Percentiles rank a stretch among this genome's conserved stretches.
Evolutionary conservation across 2,329 filamentous ascomycete genomes (phyloP).

Genomic region (Alternaria sp.): DNA sequence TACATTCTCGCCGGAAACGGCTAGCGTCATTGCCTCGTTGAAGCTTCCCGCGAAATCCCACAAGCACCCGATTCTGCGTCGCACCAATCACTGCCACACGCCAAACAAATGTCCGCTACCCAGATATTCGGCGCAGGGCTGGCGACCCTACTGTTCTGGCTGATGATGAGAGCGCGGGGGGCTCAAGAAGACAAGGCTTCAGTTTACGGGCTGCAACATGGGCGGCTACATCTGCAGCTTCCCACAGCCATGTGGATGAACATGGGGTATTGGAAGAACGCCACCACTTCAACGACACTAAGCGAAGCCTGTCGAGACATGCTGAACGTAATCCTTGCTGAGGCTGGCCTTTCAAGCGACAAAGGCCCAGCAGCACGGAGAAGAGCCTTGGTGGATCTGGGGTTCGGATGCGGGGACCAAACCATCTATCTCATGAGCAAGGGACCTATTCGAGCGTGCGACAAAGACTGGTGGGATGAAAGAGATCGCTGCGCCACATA

Average conservation of each 20-base stretch:
- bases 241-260: constrained; percentile 68
- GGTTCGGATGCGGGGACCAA: constrained; percentile 67
- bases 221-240: constrained; percentile 59
- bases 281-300: constrained; percentile 13
- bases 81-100: not conserved
- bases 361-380: constrained; percentile 3
- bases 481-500: constrained; percentile 10
- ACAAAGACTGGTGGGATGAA: constrained; percentile 25
- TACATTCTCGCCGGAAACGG: not conserved
- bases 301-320: constrained; percentile 60
- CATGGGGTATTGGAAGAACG: constrained; percentile 64
- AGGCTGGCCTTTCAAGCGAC: constrained; percentile 48
- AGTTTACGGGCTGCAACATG: constrained; percentile 62
- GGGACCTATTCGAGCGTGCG: constrained; percentile 13
- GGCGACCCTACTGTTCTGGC: not conserved
- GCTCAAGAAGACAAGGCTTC: not conserved
- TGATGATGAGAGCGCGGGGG: not conserved
- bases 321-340: constrained; percentile 55
- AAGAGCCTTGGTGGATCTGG: constrained; percentile 57
- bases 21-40: not conserved
- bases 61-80: not conserved
- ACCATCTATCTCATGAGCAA: constrained; percentile 52
- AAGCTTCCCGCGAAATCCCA: not conserved
- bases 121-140: not conserved
- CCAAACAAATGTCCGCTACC: not conserved